A percentile compares a stretch with the other conserved stretches of the same genome.
phyloP scores from a whole-genome alignment of 768 basidiomycete genomes.

The Pholiota molesta region DNA sequence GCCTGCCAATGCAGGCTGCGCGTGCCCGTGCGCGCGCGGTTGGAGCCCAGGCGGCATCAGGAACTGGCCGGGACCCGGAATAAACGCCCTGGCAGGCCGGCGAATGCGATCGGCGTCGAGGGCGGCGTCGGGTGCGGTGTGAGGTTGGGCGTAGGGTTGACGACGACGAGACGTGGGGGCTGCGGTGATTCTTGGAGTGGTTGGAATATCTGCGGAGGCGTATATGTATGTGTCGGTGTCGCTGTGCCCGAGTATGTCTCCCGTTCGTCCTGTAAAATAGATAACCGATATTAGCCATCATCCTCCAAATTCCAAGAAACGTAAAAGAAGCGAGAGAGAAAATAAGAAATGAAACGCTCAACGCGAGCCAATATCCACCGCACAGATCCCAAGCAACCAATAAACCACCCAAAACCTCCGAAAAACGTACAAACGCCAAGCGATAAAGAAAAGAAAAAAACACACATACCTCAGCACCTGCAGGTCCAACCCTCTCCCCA shows the following conservation, averaged over 20 bases:
- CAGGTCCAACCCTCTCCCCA: not conserved
- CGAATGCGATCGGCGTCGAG: constrained; percentile 55
- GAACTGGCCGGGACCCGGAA: constrained; percentile 13
- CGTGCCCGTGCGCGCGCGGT: too few relatives aligned
- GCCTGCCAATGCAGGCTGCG: too few relatives aligned
- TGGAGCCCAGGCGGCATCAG: constrained; percentile 17
- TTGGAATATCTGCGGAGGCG: not conserved
- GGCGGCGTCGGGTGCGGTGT: constrained; percentile 83
- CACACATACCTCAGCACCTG: not conserved
- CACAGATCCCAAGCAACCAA: not conserved
- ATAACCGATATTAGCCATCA: not conserved
- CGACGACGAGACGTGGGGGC: constrained; percentile 61
- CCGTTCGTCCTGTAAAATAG: not conserved
- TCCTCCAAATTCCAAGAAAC: not conserved
- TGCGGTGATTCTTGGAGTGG: constrained; percentile 5
- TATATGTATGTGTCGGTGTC: not conserved
- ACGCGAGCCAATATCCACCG: not conserved
- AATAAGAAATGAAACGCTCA: not conserved
- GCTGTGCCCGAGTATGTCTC: not conserved
- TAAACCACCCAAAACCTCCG: not conserved
- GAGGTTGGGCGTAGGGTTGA: constrained; percentile 77
- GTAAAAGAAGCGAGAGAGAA: not conserved
- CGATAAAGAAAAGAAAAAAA: not conserved
- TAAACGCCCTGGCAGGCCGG: not conserved
- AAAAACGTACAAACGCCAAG: not conserved